phyloP scores from a whole-genome alignment of 352 stramenopile species.

The Pythium sp. region DNA sequence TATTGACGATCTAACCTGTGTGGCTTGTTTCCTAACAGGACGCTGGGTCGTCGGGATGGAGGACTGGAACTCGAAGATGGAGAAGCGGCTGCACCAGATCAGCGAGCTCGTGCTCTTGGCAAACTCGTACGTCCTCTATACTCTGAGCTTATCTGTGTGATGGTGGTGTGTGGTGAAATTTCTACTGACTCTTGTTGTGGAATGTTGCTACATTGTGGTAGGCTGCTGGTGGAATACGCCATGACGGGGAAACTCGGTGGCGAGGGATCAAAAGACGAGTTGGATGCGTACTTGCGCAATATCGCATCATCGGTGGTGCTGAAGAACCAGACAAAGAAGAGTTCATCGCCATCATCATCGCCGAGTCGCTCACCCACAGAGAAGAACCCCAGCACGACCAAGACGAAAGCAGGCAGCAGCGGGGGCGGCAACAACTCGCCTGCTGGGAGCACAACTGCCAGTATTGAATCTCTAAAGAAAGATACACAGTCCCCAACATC shows the following conservation, averaged over 20 bases:
- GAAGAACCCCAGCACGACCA: neutral
- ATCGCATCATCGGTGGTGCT: conserved; percentile 65
- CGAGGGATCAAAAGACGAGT: conserved; percentile 51
- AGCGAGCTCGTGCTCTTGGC: conserved; percentile 78
- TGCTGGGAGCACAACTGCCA: neutral
- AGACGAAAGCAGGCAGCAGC: neutral
- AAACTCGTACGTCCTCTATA: conserved; percentile 37
- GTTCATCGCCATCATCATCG: neutral
- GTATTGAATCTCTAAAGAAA: conserved; percentile 8
- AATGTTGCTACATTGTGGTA: conserved; percentile 9
- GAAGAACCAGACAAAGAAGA: conserved; percentile 34
- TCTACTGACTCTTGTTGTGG: neutral
- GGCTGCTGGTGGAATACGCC: conserved; percentile 65
- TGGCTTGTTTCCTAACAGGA: conserved; percentile 18
- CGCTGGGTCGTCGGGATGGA: conserved; percentile 83
- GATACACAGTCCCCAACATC: neutral
- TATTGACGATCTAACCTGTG: neutral
- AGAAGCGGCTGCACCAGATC: conserved; percentile 76
- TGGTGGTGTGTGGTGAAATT: neutral
- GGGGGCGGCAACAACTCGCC: neutral
- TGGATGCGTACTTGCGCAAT: conserved; percentile 64
- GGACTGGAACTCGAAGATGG: conserved; percentile 88
- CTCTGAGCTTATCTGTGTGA: neutral
- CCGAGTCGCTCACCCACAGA: conserved; percentile 17
- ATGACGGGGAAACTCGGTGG: conserved; percentile 58